Conservation (phyloP, 306 rosid genomes). For the Geum urbanum region DNA sequence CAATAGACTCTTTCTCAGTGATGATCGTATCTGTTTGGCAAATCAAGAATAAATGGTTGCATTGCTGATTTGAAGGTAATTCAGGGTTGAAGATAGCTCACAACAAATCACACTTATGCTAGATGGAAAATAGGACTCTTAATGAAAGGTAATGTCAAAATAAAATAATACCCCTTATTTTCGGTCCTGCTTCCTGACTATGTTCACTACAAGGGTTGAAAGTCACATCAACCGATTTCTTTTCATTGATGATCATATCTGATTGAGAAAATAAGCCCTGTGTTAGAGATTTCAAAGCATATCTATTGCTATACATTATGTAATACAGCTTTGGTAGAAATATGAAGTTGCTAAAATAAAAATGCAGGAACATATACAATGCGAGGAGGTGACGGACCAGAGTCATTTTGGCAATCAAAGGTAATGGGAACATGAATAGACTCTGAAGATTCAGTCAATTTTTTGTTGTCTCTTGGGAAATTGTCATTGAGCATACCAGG, state of each 20-base stretch:
- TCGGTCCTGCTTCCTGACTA: neutral
- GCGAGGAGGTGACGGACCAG: constrained; percentile 14
- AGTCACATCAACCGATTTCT: neutral
- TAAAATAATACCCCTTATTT: neutral
- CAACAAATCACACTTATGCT: neutral
- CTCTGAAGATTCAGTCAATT: constrained; percentile 10
- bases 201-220: neutral
- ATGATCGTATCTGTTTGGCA: neutral
- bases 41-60: neutral
- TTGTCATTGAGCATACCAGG: constrained; percentile 11
- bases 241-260: constrained; percentile 20
- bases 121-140: too few relatives aligned
- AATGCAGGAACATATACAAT: neutral
- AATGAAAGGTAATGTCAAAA: neutral
- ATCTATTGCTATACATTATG: neutral
- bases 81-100: neutral
- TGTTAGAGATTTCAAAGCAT: constrained; percentile 8
- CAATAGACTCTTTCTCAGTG: constrained; percentile 29
- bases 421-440: constrained; percentile 1
- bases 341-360: neutral
- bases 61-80: neutral
- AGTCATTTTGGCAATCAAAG: constrained; percentile 14
- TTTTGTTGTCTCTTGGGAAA: constrained; percentile 14
- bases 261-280: constrained; percentile 19
- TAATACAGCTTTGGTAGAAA: neutral